Conservation (phyloP, 2,329 filamentous ascomycete genomes). For the Sporothrix protearum region DNA sequence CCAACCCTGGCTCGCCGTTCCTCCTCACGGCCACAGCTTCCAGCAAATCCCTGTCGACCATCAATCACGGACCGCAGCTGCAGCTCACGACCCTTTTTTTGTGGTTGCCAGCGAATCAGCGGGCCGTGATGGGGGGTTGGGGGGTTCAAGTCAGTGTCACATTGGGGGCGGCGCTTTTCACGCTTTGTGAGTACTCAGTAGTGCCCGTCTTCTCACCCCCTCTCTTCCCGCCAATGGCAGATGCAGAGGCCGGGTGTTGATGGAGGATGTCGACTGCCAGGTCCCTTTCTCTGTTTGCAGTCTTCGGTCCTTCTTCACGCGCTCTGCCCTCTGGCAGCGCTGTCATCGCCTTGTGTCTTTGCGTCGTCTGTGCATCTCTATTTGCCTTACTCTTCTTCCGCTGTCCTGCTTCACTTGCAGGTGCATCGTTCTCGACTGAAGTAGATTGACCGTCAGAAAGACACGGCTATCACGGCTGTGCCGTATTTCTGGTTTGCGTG, state of each 20-base stretch:
- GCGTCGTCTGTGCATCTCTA: background rate
- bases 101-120: constrained; percentile 19
- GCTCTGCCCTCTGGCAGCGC: background rate
- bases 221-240: background rate
- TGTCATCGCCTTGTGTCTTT: background rate
- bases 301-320: background rate
- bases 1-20: background rate
- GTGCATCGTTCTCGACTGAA: background rate
- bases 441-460: background rate
- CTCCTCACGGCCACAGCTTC: background rate
- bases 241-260: background rate
- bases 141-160: too few species aligned
- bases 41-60: background rate
- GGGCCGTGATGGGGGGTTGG: constrained; percentile 8
- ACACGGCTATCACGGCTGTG: background rate
- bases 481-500: background rate
- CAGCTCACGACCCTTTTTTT: background rate
- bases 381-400: background rate
- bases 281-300: background rate
- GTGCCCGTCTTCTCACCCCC: constrained; percentile 3
- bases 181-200: background rate
- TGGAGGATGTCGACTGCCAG: background rate
- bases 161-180: constrained; percentile 13
- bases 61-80: constrained; percentile 1
- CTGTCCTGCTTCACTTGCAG: background rate